A percentile compares a stretch with the other conserved stretches of the same genome.
phyloP scores from a whole-genome alignment of 2,329 filamentous ascomycete genomes.

The Penicillium sp. region DNA sequence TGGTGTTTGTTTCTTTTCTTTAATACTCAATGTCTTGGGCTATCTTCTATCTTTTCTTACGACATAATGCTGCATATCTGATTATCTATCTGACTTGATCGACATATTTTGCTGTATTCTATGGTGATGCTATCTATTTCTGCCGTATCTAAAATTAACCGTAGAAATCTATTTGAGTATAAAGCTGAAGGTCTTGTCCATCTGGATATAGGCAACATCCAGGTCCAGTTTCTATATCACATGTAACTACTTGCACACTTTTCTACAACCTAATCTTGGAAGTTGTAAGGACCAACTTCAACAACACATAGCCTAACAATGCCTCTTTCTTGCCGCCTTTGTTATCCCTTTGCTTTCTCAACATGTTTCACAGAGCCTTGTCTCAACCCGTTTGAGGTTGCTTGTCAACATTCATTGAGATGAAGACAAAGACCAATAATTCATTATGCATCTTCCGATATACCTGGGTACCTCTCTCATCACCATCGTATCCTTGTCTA shows the following conservation, averaged over 20 bases:
- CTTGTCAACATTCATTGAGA: neutral
- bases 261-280: neutral
- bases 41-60: conserved; percentile 3
- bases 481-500: neutral
- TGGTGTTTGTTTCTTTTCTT: conserved; percentile 11
- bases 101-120: neutral
- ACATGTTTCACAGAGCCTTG: neutral
- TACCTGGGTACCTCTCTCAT: neutral
- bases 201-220: neutral
- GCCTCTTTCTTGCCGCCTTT: neutral
- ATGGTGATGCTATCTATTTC: neutral
- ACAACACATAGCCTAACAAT: neutral
- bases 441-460: neutral
- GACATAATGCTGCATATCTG: conserved; percentile 29
- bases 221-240: too few species aligned
- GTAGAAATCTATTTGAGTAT: neutral
- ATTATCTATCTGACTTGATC: neutral
- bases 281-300: neutral
- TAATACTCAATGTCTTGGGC: conserved; percentile 5
- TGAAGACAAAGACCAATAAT: neutral
- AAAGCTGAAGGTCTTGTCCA: neutral
- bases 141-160: neutral
- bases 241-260: neutral
- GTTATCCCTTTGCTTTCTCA: neutral
- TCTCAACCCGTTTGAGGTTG: neutral